These are phyloP conservation scores for Nevesoporus exiguus DNA, from an alignment of 768 basidiomycete genomes.

Conservation along the genomic window DNA sequence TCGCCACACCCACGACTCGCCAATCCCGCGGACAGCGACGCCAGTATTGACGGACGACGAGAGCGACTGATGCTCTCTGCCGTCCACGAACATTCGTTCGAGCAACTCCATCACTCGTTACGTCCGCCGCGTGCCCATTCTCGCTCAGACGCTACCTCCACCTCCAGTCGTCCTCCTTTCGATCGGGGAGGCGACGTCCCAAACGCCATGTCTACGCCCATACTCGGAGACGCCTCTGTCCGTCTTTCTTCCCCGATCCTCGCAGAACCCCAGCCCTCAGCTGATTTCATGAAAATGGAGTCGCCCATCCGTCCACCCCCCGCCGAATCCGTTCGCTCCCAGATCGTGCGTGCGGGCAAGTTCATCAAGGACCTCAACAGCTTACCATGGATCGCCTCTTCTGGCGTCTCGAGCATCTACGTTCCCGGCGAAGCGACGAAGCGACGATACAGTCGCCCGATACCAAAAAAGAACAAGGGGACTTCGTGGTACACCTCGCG, in stretches of 20 bases:
- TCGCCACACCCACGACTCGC: slow-evolving; percentile 20
- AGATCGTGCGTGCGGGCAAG: slow-evolving; percentile 35
- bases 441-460: slow-evolving; percentile 29
- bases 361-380: slow-evolving; percentile 38
- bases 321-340: slow-evolving; percentile 33
- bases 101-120: slow-evolving; percentile 15
- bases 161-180: slow-evolving; percentile 25
- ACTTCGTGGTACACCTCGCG: slow-evolving; percentile 28
- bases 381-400: slow-evolving; percentile 47
- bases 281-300: slow-evolving; percentile 50
- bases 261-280: slow-evolving; percentile 39
- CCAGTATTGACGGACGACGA: slow-evolving; percentile 22
- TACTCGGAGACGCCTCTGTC: slow-evolving; percentile 25
- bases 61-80: slow-evolving; percentile 26
- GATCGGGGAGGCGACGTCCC: slow-evolving; percentile 22
- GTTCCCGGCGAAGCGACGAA: slow-evolving; percentile 36
- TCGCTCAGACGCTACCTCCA: slow-evolving; percentile 20
- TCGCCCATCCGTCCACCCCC: slow-evolving; percentile 39
- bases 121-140: slow-evolving; percentile 16
- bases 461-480: slow-evolving; percentile 25
- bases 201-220: slow-evolving; percentile 30
- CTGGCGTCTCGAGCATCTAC: slow-evolving; percentile 47
- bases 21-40: slow-evolving; percentile 18
- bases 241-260: slow-evolving; percentile 36
- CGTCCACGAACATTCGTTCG: slow-evolving; percentile 23